These are phyloP conservation scores for Saccharomycopsis vini DNA, from an alignment of 805 yeast genomes.

Conservation along the genomic window DNA sequence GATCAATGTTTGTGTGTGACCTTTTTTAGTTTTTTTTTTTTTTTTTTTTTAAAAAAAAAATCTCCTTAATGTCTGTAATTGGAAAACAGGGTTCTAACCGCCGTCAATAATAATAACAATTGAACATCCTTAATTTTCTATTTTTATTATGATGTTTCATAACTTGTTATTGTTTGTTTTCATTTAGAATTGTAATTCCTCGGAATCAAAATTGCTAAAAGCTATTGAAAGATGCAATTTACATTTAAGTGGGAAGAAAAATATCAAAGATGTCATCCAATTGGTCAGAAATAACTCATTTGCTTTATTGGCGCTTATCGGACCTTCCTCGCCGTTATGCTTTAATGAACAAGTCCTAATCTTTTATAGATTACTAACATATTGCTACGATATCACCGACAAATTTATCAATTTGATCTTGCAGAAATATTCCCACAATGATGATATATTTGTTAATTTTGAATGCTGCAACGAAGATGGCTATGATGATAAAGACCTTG, in stretches of 20 bases:
- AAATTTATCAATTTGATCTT: background rate
- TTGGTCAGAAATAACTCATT: constrained; percentile 1
- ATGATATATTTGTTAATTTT: background rate
- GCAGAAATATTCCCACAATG: background rate
- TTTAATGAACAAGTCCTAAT: background rate
- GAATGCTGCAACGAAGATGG: background rate
- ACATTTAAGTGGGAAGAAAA: background rate
- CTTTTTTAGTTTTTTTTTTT: background rate
- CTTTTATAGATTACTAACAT: background rate
- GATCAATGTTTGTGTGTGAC: background rate
- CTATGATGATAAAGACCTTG: background rate
- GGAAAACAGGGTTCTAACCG: background rate
- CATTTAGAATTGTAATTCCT: background rate
- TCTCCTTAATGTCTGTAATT: background rate
- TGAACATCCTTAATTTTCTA: background rate
- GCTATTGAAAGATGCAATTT: background rate
- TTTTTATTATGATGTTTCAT: too few species aligned
- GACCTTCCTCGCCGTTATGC: background rate
- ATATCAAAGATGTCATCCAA: background rate
- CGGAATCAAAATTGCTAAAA: background rate
- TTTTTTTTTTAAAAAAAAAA: too few species aligned
- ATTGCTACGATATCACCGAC: background rate
- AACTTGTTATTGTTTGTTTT: too few species aligned
- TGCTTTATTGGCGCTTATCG: background rate
- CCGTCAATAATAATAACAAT: background rate